A percentile compares a stretch with the other conserved stretches of the same genome.
Conservation (phyloP, 2,329 filamentous ascomycete species). For the Pseudocercospora pini-densiflorae region DNA sequence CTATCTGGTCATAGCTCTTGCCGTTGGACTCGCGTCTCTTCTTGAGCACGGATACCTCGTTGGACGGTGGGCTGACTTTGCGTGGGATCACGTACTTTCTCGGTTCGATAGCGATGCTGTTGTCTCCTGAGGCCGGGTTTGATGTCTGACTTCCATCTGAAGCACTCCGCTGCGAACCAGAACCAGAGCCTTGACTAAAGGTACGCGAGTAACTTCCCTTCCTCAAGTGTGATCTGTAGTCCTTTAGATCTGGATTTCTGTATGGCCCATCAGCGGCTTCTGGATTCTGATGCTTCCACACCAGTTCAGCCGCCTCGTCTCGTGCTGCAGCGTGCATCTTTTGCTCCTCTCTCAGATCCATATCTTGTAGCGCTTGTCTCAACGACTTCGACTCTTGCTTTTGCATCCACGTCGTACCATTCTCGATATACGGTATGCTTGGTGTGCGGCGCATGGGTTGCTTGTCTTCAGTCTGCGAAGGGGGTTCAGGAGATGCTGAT, state of each 20-base stretch:
- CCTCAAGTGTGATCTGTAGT: slow-evolving; percentile 69
- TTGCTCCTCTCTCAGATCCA: slow-evolving; percentile 68
- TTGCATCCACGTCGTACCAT: slow-evolving; percentile 77
- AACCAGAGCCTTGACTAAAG: slow-evolving; percentile 42
- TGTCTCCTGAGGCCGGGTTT: slow-evolving; percentile 9
- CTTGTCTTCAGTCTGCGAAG: slow-evolving; percentile 52
- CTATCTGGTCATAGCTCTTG: slow-evolving; percentile 42
- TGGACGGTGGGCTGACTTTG: slow-evolving; percentile 30
- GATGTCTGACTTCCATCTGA: slow-evolving; percentile 27
- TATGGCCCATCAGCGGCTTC: slow-evolving; percentile 58
- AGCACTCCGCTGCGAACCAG: slow-evolving; percentile 22
- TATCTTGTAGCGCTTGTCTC: slow-evolving; percentile 73
- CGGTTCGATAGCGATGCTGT: not conserved
- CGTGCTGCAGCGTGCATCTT: slow-evolving; percentile 72
- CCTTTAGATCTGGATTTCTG: slow-evolving; percentile 40
- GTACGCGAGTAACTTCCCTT: slow-evolving; percentile 71
- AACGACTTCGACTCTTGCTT: slow-evolving; percentile 75
- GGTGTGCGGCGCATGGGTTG: slow-evolving; percentile 50
- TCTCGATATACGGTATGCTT: slow-evolving; percentile 72
- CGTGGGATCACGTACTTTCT: slow-evolving; percentile 21
- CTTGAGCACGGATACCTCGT: slow-evolving; percentile 24
- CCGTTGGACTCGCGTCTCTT: slow-evolving; percentile 34
- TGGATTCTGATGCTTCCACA: slow-evolving; percentile 76
- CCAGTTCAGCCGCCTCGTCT: slow-evolving; percentile 77
- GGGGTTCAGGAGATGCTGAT: slow-evolving; percentile 39